Evolutionary conservation across 2,329 filamentous ascomycete species (phyloP).

Genomic region (Aureobasidium lini): DNA sequence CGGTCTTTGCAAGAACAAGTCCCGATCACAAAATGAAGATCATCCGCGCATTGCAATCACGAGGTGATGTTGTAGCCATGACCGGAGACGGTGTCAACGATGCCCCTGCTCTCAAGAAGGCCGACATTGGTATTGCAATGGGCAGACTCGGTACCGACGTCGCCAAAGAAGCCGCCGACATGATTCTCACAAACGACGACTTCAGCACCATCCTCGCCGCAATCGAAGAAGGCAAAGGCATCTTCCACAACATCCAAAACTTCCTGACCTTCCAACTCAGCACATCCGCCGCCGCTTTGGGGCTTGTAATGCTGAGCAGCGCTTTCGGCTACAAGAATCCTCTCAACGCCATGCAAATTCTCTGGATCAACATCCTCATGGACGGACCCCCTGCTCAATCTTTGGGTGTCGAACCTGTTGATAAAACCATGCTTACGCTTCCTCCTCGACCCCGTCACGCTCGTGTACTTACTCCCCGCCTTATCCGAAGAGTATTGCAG

Average conservation of each 20-base stretch:
- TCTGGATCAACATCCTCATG: slow-evolving; percentile 99
- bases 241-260: slow-evolving; percentile 99
- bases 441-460: slow-evolving; percentile 82
- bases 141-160: slow-evolving; percentile 91
- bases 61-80: slow-evolving; percentile 97
- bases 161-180: slow-evolving; percentile 90
- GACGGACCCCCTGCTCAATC: slow-evolving; percentile 96
- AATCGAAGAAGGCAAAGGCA: slow-evolving; percentile 97
- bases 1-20: slow-evolving; percentile 91
- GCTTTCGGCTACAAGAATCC: slow-evolving; percentile 90
- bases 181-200: slow-evolving; percentile 85
- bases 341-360: slow-evolving; percentile 97
- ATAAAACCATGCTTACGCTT: slow-evolving; percentile 86
- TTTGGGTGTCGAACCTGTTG: slow-evolving; percentile 88
- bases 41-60: slow-evolving; percentile 78
- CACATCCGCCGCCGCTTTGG: slow-evolving; percentile 88
- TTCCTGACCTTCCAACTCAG: slow-evolving; percentile 98
- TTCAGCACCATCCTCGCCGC: slow-evolving; percentile 88
- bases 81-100: slow-evolving; percentile 98
- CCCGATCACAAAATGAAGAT: slow-evolving; percentile 99
- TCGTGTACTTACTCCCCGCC: slow-evolving; percentile 76
- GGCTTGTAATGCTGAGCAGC: slow-evolving; percentile 85
- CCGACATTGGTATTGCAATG: slow-evolving; percentile 97
- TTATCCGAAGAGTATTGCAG: slow-evolving; percentile 78
- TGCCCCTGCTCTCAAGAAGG: slow-evolving; percentile 90